phyloP scores from a whole-genome alignment of 495 filamentous ascomycete genomes.

The Aspergillus biplanus region DNA sequence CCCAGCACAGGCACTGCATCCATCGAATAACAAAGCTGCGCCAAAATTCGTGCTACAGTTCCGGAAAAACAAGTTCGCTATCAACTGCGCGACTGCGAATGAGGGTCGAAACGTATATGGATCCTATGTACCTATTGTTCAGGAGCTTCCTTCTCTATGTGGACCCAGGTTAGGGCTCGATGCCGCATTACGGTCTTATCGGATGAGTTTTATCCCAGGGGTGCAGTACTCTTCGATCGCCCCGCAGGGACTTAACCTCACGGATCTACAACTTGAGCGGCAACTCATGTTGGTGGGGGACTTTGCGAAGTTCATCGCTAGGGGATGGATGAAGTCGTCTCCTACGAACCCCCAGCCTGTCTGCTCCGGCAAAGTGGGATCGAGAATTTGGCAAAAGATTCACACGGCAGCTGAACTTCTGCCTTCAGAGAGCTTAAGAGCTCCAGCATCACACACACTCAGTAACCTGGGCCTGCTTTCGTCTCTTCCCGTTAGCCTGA shows the following conservation, averaged over 20 bases:
- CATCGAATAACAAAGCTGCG: neutral
- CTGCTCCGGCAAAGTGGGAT: constrained; percentile 2
- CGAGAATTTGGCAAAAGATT: neutral
- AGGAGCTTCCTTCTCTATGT: neutral
- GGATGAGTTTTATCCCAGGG: constrained; percentile 2
- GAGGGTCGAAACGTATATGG: neutral
- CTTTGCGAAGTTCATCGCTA: neutral
- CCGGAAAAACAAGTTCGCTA: constrained; percentile 1
- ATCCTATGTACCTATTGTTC: neutral
- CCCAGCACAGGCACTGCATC: neutral
- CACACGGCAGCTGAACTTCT: neutral
- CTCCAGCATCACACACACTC: neutral
- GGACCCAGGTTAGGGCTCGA: neutral
- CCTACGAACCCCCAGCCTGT: neutral
- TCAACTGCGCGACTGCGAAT: neutral
- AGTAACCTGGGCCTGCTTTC: neutral
- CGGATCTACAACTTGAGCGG: neutral
- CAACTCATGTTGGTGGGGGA: neutral
- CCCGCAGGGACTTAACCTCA: neutral
- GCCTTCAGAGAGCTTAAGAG: neutral
- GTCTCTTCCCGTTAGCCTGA: neutral
- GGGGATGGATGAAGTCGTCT: neutral
- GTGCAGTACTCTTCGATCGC: constrained; percentile 2
- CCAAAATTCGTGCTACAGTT: neutral
- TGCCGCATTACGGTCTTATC: neutral